These are phyloP conservation scores for Paraphaeosphaeria sporulosa DNA, from an alignment of 2,329 filamentous ascomycete species.

Conservation along the genomic window DNA sequence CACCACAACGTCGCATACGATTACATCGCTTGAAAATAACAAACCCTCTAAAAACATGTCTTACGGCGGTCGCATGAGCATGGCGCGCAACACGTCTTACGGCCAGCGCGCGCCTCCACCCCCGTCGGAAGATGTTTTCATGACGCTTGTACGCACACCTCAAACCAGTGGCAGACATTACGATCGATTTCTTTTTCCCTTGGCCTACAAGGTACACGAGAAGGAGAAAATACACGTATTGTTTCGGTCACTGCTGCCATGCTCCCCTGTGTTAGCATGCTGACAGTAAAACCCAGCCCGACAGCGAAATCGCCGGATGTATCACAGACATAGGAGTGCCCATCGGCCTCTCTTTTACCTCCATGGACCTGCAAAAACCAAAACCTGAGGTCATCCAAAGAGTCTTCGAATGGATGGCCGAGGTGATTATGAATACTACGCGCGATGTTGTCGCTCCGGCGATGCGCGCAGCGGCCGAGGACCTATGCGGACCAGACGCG, in stretches of 20 bases:
- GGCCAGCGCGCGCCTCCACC: conserved; percentile 51
- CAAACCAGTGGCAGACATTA: background rate
- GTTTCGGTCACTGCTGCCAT: background rate
- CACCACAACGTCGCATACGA: conserved; percentile 21
- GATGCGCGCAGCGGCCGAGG: conserved; percentile 90
- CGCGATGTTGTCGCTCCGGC: conserved; percentile 93
- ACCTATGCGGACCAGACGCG: conserved; percentile 81
- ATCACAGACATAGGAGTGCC: conserved; percentile 96
- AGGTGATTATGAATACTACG: conserved; percentile 91
- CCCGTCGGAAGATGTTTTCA: conserved; percentile 58
- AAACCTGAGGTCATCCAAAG: conserved; percentile 95
- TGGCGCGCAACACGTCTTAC: conserved; percentile 52
- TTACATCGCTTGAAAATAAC: conserved; percentile 11
- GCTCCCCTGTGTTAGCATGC: conserved; percentile 11
- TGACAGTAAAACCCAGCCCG: conserved; percentile 59
- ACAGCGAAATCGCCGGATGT: conserved; percentile 89
- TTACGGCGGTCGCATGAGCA: conserved; percentile 60
- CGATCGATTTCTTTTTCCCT: background rate
- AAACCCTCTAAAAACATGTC: conserved; percentile 48
- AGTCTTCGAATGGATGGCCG: conserved; percentile 97
- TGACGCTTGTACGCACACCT: conserved; percentile 54
- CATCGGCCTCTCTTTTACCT: conserved; percentile 88
- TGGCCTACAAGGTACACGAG: background rate
- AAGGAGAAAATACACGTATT: background rate
- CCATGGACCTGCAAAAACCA: conserved; percentile 89